These are phyloP conservation scores for Zangia roseola DNA, from an alignment of 768 basidiomycete species.

Conservation along the genomic window DNA sequence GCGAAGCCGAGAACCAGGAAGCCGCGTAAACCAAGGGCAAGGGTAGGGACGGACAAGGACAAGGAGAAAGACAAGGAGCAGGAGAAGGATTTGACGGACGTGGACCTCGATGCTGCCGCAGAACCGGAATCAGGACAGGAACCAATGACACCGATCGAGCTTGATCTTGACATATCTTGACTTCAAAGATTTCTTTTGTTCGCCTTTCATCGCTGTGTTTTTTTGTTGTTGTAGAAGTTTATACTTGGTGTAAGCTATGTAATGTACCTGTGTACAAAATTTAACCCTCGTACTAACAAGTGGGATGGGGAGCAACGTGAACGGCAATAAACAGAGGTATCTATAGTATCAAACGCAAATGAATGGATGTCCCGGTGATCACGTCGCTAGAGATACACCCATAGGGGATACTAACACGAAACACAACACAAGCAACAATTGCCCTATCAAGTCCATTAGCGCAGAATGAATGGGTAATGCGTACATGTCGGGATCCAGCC, in stretches of 20 bases:
- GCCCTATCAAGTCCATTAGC: conserved; percentile 81
- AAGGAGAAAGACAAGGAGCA: conserved; percentile 24
- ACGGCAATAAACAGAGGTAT: too few species aligned
- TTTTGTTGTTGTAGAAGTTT: background rate
- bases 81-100: conserved; percentile 31
- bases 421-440: conserved; percentile 73
- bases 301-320: too few species aligned
- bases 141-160: conserved; percentile 37
- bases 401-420: conserved; percentile 61
- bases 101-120: conserved; percentile 28
- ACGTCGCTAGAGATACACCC: conserved; percentile 24
- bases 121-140: conserved; percentile 34
- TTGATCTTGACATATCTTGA: conserved; percentile 41
- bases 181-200: conserved; percentile 33
- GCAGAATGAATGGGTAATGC: conserved; percentile 93
- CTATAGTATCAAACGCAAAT: too few species aligned
- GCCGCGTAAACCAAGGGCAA: conserved; percentile 23
- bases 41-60: conserved; percentile 22
- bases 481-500: conserved; percentile 88
- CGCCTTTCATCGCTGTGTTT: background rate
- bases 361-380: too few species aligned
- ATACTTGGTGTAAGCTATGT: background rate
- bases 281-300: too few species aligned
- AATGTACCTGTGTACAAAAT: conserved; percentile 2
- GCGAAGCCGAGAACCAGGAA: conserved; percentile 34